phyloP scores from a whole-genome alignment of 208 protist species.

The Acanthamoeba healyi region DNA sequence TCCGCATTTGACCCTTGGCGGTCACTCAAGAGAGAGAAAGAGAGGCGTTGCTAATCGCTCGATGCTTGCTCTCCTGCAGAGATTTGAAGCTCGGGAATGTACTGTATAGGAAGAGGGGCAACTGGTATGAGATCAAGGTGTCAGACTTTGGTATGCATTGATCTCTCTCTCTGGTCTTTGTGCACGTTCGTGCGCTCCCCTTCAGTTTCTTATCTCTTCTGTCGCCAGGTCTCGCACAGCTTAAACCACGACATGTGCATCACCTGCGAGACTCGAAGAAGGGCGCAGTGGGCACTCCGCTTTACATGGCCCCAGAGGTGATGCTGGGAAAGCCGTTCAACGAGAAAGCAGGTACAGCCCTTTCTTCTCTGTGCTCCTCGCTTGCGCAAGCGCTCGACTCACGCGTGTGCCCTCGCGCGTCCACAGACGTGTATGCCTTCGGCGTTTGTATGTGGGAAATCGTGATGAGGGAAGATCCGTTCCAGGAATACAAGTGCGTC shows the following conservation, averaged over 20 bases:
- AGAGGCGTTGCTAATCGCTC: no score
- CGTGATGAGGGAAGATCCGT: slow-evolving; percentile 39
- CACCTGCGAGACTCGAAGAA: slow-evolving; percentile 67
- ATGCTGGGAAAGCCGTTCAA: slow-evolving; percentile 70
- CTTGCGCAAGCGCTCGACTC: not conserved
- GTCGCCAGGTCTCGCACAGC: slow-evolving; percentile 47
- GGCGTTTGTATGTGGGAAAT: slow-evolving; percentile 63
- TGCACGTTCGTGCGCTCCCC: no score
- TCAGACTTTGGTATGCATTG: slow-evolving; percentile 8
- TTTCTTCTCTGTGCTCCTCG: not conserved
- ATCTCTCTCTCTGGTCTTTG: not conserved
- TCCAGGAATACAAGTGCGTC: slow-evolving; percentile 47
- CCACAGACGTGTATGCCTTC: slow-evolving; percentile 58
- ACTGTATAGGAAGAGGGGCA: slow-evolving; percentile 20
- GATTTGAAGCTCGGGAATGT: slow-evolving; percentile 71
- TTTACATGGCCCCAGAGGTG: slow-evolving; percentile 62
- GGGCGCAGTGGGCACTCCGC: slow-evolving; percentile 46
- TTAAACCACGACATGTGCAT: slow-evolving; percentile 40
- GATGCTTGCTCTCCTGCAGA: not conserved
- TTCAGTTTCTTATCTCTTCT: no score
- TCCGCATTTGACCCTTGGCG: no score
- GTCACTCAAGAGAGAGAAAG: no score
- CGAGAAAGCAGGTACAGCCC: slow-evolving; percentile 53
- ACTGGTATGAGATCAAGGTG: slow-evolving; percentile 68
- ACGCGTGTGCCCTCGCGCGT: not conserved